Evolutionary conservation across 345 rosid genomes (phyloP).

Genomic region (Mangifera indica): DNA sequence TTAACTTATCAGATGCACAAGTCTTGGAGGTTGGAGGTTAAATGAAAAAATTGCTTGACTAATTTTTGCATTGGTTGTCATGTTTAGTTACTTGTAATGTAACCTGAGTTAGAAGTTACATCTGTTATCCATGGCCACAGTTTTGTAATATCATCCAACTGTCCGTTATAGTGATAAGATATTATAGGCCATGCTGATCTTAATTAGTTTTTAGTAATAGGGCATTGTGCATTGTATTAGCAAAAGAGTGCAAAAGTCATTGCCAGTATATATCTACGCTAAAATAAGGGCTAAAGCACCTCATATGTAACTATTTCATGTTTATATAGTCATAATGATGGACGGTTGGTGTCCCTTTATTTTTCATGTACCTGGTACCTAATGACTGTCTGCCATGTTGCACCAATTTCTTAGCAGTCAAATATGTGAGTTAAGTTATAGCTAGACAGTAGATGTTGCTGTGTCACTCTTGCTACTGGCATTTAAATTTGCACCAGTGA

Average conservation of each 20-base stretch:
- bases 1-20: background rate
- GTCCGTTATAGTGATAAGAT: background rate
- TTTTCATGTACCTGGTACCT: background rate
- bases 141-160: background rate
- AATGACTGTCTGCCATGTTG: background rate
- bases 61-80: background rate
- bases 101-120: too few species aligned
- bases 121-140: background rate
- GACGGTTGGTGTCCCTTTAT: background rate
- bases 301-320: too few species aligned
- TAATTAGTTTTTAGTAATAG: too few species aligned
- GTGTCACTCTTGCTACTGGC: background rate
- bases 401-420: background rate
- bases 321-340: too few species aligned
- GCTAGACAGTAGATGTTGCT: background rate
- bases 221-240: background rate
- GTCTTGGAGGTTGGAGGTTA: background rate
- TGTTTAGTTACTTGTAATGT: too few species aligned
- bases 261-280: too few species aligned
- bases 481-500: constrained; percentile 21
- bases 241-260: too few species aligned
- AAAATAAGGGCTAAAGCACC: background rate
- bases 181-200: background rate
- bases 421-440: background rate
- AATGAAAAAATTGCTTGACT: background rate